Percentiles rank a stretch among this genome's conserved stretches.
phyloP scores from a whole-genome alignment of 306 rosid genomes.

The Coriaria nepalensis region DNA sequence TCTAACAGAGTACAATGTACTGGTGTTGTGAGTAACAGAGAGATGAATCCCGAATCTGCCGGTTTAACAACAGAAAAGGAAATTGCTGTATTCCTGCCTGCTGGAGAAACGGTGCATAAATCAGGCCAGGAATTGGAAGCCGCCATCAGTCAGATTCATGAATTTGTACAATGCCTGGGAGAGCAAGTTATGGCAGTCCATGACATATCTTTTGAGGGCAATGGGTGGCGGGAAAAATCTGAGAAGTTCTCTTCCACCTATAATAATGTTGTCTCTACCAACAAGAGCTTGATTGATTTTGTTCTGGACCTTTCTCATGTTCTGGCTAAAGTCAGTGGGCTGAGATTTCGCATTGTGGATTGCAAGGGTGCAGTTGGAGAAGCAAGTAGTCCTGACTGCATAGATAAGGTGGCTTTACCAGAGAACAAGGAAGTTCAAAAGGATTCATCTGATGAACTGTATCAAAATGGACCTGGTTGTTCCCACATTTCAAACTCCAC shows the following conservation, averaged over 20 bases:
- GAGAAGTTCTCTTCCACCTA: conserved; percentile 62
- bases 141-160: conserved; percentile 70
- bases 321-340: conserved; percentile 57
- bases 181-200: conserved; percentile 59
- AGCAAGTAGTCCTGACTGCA: conserved; percentile 74
- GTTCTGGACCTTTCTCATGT: conserved; percentile 71
- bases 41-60: conserved; percentile 58
- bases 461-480: conserved; percentile 53
- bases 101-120: conserved; percentile 24
- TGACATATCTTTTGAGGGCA: conserved; percentile 35
- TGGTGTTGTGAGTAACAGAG: conserved; percentile 43
- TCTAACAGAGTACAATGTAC: conserved; percentile 33
- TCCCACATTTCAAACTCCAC: conserved; percentile 33
- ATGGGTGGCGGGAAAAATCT: conserved; percentile 49
- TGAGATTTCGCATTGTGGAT: conserved; percentile 58
- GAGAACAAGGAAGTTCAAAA: conserved; percentile 58
- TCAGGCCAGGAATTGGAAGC: conserved; percentile 48
- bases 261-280: conserved; percentile 29
- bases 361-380: conserved; percentile 58
- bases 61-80: conserved; percentile 41
- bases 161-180: conserved; percentile 55
- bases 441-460: conserved; percentile 41
- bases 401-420: conserved; percentile 88
- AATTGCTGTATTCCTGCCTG: conserved; percentile 27
- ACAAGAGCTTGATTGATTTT: conserved; percentile 51